phyloP scores from a whole-genome alignment of 228 moss, liverwort and hornwort species.

The Sphagnum fallax region DNA sequence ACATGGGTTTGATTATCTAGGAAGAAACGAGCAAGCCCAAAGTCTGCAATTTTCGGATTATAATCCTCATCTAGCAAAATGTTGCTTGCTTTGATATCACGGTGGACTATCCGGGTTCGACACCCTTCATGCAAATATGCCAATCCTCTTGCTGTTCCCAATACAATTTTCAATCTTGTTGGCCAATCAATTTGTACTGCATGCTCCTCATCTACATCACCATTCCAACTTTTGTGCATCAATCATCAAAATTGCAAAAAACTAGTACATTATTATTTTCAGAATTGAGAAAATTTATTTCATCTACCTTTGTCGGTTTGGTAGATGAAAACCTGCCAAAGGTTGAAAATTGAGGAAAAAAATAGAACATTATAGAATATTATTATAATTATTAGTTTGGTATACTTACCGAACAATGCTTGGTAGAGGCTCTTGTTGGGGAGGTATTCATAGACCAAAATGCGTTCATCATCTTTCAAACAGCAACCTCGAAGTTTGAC shows the following conservation, averaged over 20 bases:
- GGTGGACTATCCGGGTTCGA: constrained; percentile 16
- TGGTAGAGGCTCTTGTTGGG: constrained; percentile 15
- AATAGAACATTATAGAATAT: too few relatives aligned
- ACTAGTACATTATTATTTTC: too few relatives aligned
- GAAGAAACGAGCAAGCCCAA: constrained; percentile 18
- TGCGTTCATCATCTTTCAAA: constrained; percentile 15
- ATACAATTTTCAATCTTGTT: constrained; percentile 9
- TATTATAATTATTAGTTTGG: too few relatives aligned
- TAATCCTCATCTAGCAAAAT: constrained; percentile 14
- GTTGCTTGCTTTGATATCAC: constrained; percentile 21
- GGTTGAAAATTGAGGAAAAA: too few relatives aligned
- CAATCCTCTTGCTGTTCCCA: constrained; percentile 13
- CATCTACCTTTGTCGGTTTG: too few relatives aligned
- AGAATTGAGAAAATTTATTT: too few relatives aligned
- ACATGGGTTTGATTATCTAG: constrained; percentile 12
- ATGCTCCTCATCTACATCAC: background rate
- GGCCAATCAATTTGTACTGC: constrained; percentile 7
- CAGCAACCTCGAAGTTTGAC: constrained; percentile 15
- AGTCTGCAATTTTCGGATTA: constrained; percentile 16
- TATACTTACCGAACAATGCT: constrained; percentile 10
- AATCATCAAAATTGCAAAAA: too few relatives aligned
- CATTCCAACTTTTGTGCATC: background rate
- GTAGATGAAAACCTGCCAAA: too few relatives aligned
- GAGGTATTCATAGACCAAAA: constrained; percentile 16
- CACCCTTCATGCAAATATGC: constrained; percentile 17